phyloP scores from a whole-genome alignment of 2,329 filamentous ascomycete species.

The Arthrobotrys sphaeroides region DNA sequence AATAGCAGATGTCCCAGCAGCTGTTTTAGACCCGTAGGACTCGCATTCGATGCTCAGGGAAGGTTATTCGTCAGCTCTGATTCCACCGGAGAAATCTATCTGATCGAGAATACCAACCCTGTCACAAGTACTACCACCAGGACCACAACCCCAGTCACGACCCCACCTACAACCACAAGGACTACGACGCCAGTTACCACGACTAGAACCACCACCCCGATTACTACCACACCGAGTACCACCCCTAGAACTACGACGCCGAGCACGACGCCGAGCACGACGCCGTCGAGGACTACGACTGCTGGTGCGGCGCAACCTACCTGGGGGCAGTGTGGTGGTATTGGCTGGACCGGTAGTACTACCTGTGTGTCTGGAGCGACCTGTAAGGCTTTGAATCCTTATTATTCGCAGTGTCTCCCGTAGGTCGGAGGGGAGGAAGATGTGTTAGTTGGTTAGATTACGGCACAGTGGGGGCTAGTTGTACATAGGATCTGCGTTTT shows the following conservation, averaged over 20 bases:
- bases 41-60: slow-evolving; percentile 64
- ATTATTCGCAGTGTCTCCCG: slow-evolving; percentile 57
- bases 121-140: slow-evolving; percentile 21
- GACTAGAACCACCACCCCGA: slow-evolving; percentile 14
- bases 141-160: slow-evolving; percentile 11
- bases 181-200: slow-evolving; percentile 15
- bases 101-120: slow-evolving; percentile 61
- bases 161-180: neutral
- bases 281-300: slow-evolving; percentile 14
- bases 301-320: neutral
- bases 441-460: neutral
- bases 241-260: neutral
- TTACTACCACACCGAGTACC: slow-evolving; percentile 2
- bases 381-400: slow-evolving; percentile 55
- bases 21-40: slow-evolving; percentile 55
- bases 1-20: slow-evolving; percentile 39
- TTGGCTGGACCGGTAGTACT: slow-evolving; percentile 53
- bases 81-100: slow-evolving; percentile 72
- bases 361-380: slow-evolving; percentile 53
- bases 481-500: neutral
- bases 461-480: neutral
- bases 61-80: slow-evolving; percentile 73
- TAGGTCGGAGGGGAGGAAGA: too few relatives aligned
- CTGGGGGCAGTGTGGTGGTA: slow-evolving; percentile 58
- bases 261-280: neutral